Percentiles rank a stretch among this genome's conserved stretches.
These are phyloP conservation scores for Rhytidiadelphus loreus DNA, from an alignment of 225 moss, liverwort and hornwort species.

Conservation along the genomic window DNA sequence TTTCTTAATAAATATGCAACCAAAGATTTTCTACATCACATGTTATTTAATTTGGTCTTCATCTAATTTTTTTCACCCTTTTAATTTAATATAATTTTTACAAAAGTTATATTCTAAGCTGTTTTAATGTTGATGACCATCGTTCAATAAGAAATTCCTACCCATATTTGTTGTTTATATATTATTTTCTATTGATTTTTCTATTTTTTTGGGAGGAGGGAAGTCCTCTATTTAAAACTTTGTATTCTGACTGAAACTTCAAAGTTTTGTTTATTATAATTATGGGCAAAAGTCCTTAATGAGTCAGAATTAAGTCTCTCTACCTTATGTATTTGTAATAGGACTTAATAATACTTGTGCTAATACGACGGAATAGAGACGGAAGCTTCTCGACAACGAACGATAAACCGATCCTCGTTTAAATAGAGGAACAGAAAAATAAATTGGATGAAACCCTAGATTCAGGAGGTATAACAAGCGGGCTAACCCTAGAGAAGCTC, in stretches of 20 bases:
- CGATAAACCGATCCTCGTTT: too few relatives aligned
- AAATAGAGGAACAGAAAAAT: background rate
- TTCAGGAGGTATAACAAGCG: background rate
- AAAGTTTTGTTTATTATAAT: background rate
- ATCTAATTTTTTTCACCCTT: background rate
- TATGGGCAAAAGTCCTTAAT: background rate
- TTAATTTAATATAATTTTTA: too few relatives aligned
- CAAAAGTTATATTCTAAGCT: too few relatives aligned
- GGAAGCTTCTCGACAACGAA: background rate
- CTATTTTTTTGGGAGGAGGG: accelerated
- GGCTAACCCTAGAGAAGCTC: background rate
- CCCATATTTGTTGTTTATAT: background rate
- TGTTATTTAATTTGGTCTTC: too few relatives aligned
- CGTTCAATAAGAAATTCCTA: background rate
- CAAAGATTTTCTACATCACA: too few relatives aligned
- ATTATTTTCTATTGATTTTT: background rate
- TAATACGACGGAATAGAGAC: background rate
- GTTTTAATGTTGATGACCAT: background rate
- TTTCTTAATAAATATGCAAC: too few relatives aligned
- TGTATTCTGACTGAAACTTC: accelerated
- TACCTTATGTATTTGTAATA: background rate
- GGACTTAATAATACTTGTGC: background rate
- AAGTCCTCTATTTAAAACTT: background rate
- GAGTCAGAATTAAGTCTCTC: background rate
- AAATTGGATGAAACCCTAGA: conserved; percentile 14